Percentiles rank a stretch among this genome's conserved stretches.
Conservation (phyloP, 192 early-diverging fungal genomes). For the Rhizophagus clarus region DNA sequence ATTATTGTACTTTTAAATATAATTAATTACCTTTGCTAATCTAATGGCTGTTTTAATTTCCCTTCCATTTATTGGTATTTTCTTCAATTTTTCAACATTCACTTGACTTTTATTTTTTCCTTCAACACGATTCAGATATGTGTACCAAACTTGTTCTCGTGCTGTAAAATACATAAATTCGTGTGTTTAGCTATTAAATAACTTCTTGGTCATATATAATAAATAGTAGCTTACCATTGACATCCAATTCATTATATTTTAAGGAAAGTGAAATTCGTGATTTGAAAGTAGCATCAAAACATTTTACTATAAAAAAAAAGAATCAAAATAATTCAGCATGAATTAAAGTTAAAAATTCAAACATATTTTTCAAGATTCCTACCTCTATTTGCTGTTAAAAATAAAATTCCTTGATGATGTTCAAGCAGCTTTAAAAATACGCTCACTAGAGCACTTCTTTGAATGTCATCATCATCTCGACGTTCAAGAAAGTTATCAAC, state of each 20-base stretch:
- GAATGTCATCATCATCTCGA: slow-evolving; percentile 44
- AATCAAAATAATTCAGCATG: too few species aligned
- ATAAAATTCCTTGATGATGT: slow-evolving; percentile 65
- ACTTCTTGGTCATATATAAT: too few species aligned
- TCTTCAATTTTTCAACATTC: slow-evolving; percentile 1
- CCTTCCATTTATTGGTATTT: slow-evolving; percentile 10
- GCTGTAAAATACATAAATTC: slow-evolving; percentile 23
- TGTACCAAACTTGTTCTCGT: slow-evolving; percentile 52
- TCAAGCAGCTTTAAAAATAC: slow-evolving; percentile 61
- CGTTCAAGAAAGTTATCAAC: slow-evolving; percentile 64
- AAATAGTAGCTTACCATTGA: too few species aligned
- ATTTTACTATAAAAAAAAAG: not conserved
- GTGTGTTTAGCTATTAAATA: too few species aligned
- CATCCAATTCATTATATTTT: slow-evolving; percentile 46
- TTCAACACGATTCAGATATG: slow-evolving; percentile 40
- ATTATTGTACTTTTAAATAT: too few species aligned
- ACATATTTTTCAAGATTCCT: not conserved
- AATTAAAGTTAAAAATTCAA: not conserved
- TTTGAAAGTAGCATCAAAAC: slow-evolving; percentile 62
- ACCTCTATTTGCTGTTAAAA: slow-evolving; percentile 67
- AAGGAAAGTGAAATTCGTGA: slow-evolving; percentile 54
- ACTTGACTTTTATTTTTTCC: slow-evolving; percentile 19
- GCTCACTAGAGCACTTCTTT: slow-evolving; percentile 58
- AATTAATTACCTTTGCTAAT: slow-evolving; percentile 3
- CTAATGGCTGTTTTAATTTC: slow-evolving; percentile 20